Percentiles rank a stretch among this genome's conserved stretches.
These are phyloP conservation scores for Scutellaria barbata DNA, from an alignment of 257 asterid genomes.

Conservation along the genomic window DNA sequence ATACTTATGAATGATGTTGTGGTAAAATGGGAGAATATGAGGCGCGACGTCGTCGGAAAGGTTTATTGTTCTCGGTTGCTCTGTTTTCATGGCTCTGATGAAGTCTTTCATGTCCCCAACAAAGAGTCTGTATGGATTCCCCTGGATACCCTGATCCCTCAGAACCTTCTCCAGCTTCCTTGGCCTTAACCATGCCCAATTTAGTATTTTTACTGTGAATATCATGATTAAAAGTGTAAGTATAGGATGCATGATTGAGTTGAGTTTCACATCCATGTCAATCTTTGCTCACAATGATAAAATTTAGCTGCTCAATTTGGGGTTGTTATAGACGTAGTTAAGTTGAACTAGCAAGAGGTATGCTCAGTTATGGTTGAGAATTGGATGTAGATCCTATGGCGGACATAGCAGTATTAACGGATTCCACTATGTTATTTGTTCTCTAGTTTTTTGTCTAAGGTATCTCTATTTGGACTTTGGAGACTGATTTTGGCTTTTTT, in stretches of 20 bases:
- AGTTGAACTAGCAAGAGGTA: too few species aligned
- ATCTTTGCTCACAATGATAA: neutral
- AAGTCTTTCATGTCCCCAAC: conserved; percentile 37
- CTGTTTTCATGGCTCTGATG: neutral
- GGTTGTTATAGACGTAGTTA: too few species aligned
- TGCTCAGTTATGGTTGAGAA: too few species aligned
- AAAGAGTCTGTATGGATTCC: conserved; percentile 36
- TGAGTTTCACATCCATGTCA: conserved; percentile 20
- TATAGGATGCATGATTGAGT: conserved; percentile 16
- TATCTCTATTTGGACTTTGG: too few species aligned
- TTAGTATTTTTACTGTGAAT: conserved; percentile 15
- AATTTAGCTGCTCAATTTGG: too few species aligned
- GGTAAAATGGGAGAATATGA: conserved; percentile 36
- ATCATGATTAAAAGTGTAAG: neutral
- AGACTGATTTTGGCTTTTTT: too few species aligned
- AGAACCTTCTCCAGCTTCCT: conserved; percentile 37
- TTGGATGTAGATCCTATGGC: too few species aligned
- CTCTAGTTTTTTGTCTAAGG: too few species aligned
- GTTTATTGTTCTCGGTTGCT: conserved; percentile 18
- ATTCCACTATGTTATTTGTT: too few species aligned
- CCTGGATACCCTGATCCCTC: conserved; percentile 36
- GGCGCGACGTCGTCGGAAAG: conserved; percentile 24
- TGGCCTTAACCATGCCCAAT: conserved; percentile 33
- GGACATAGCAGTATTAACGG: too few species aligned
- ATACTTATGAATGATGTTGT: conserved; percentile 22